Evolutionary conservation across 306 rosid species (phyloP), one percentile per base, ranked within the genome.

Genomic region (Dryas drummondii): DNA sequence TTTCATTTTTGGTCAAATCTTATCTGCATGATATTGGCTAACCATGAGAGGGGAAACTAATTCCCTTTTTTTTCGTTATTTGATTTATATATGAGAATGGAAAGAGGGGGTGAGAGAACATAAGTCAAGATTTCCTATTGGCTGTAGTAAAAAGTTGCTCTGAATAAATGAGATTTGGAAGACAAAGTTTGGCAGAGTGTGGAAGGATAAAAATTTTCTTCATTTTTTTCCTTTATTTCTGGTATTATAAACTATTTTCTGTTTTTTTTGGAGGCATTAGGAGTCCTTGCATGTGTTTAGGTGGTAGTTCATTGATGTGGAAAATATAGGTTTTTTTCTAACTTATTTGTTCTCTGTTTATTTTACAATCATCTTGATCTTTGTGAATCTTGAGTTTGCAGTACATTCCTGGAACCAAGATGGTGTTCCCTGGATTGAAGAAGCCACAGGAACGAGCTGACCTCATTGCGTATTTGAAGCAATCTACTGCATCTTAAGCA

Each of bases 351-450:
- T 42, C 12, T 4, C 1, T 9, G 4, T 14, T 13, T 9, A 0
- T 52, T 56, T 1, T 16, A 2, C 3, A 2, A 7, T 26, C 51
- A 12, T 26, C 16, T 54, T 78, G 7, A 76, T 72, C 22, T 46
- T 46, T 17, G 61, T 61, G 50, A 14, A 62, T 57, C 12, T 37
- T 74, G 16, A 26, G 64, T 78, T 22, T 82, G 90, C 97, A 91
- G 96, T 92, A 90, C 81, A 88, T 94, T 81, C 98, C 98, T 1
- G 98, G 98, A 68, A 91, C 98, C 7, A 94, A 94, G 93, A 94
- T 94, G 98, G 98, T 94, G 4, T 94, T 94, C 76, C 96, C 98
- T 0, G 97, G 98, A 65, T 85, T 94, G 64, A 94, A 94, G 94
- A 94, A 94, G 82, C 98, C 98, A 15, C 91, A 94, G 84, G 98